Base-by-base conservation (phyloP, 352 stramenopile species). In the Phytophthora pistaciae region DNA sequence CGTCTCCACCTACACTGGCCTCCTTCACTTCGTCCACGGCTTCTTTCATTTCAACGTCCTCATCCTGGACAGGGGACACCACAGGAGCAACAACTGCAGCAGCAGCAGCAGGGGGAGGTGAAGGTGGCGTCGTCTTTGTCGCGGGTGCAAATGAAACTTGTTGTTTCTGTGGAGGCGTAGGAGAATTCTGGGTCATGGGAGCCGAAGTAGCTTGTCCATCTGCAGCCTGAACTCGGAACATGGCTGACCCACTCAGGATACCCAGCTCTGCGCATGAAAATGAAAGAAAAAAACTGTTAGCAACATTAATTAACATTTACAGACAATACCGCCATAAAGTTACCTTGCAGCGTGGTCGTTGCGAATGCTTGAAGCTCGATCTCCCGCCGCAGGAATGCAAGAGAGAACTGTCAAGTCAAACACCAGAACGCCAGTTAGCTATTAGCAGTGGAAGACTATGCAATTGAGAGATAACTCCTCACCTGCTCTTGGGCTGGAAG, bases 381-480 rank as follows among this genome's bases (percentile, higher is more conserved):
- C 65, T 96, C 87, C 1, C 82, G 80, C 36, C 91, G 90, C 72
- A 97, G 70, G 53, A 92, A 97, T 46, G 77, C 90, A n/a, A 97
- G 66, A 11, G 79, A 84, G 70, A 96, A 94, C 85, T 93, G 53
- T 10, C n/a, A n/a, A n/a, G n/a, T n/a, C n/a, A n/a, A n/a, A 62
- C 20, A 49, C 27, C 42, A 62, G 9, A 7, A 53, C 20, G 33
- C 36, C 48, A 52, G 23, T 67, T 40, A 74, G 40, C 72, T 56
- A 56, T 18, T 13, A 33, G 11, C 55, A 20, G 50, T 14, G 50
- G 6, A 21, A 6, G 14, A 2, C 14, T 25, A 8, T 20, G 25
- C 13, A 64, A 27, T 25, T 27, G 5, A 38, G 56, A 33, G 16
- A 5, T 2, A 40, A 6, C 25, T 13, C 1, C 38, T 7, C 16